These are phyloP conservation scores for Pythium sp. DNA, from an alignment of 352 stramenopile genomes.

Conservation along the genomic window DNA sequence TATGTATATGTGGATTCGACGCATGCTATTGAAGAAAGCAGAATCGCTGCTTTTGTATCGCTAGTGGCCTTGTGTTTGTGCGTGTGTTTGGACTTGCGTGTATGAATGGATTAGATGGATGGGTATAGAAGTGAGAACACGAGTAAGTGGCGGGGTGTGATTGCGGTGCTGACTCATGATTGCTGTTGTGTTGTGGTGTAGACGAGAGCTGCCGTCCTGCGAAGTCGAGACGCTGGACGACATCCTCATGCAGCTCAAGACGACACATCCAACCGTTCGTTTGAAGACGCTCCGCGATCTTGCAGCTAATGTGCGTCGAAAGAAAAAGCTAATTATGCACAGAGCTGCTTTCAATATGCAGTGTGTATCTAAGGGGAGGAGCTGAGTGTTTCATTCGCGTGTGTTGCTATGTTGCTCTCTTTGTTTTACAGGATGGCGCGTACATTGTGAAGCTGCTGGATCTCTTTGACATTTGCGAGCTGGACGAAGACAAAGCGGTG, in stretches of 20 bases:
- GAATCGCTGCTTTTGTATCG: neutral
- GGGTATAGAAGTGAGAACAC: neutral
- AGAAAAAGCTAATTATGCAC: neutral
- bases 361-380: neutral
- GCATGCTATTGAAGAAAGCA: neutral
- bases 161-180: constrained; percentile 5
- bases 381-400: neutral
- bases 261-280: constrained; percentile 52
- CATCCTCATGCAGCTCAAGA: constrained; percentile 59
- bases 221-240: constrained; percentile 67
- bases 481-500: constrained; percentile 56
- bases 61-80: neutral
- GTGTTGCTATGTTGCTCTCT: constrained; percentile 1
- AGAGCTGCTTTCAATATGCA: neutral
- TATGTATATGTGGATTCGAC: neutral
- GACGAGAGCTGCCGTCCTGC: constrained; percentile 57
- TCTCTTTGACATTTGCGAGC: constrained; percentile 68
- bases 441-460: constrained; percentile 77
- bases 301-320: constrained; percentile 31
- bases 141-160: neutral
- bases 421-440: constrained; percentile 44
- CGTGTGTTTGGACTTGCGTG: neutral
- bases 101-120: constrained; percentile 1
- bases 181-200: constrained; percentile 19
- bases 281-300: constrained; percentile 49